Conservation (phyloP, 495 filamentous ascomycete genomes). For the Aspergillus kassunensis region DNA sequence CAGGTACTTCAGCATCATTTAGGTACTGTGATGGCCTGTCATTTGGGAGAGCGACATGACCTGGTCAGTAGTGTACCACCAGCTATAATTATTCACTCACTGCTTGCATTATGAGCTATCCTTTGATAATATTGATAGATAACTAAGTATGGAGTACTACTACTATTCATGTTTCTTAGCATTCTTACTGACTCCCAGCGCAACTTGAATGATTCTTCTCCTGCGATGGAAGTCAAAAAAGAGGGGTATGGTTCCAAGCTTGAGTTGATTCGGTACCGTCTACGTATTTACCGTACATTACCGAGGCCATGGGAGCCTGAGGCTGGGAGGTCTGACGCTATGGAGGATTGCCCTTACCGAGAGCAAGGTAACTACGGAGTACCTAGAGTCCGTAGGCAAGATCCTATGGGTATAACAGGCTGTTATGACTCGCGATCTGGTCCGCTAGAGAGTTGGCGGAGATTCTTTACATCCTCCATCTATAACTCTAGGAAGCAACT, state of each 20-base stretch:
- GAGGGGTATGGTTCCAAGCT: constrained; percentile 1
- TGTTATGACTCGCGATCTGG: background rate
- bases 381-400: background rate
- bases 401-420: too few relatives aligned
- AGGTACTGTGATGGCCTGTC: background rate
- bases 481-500: too few relatives aligned
- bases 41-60: background rate
- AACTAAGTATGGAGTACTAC: too few relatives aligned
- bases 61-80: too few relatives aligned
- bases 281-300: constrained; percentile 1
- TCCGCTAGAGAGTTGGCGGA: background rate
- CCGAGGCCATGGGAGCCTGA: background rate
- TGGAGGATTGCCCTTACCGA: constrained; percentile 9
- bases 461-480: too few relatives aligned
- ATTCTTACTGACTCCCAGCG: too few relatives aligned
- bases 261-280: background rate
- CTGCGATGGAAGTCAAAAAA: constrained; percentile 5
- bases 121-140: too few relatives aligned
- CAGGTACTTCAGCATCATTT: background rate
- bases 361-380: constrained; percentile 12
- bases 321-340: constrained; percentile 11
- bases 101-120: background rate
- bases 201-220: too few relatives aligned
- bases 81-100: background rate
- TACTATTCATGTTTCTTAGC: too few relatives aligned